Base-by-base conservation (phyloP, 1,284 basidiomycete species). In the Crucibulum parvulum region DNA sequence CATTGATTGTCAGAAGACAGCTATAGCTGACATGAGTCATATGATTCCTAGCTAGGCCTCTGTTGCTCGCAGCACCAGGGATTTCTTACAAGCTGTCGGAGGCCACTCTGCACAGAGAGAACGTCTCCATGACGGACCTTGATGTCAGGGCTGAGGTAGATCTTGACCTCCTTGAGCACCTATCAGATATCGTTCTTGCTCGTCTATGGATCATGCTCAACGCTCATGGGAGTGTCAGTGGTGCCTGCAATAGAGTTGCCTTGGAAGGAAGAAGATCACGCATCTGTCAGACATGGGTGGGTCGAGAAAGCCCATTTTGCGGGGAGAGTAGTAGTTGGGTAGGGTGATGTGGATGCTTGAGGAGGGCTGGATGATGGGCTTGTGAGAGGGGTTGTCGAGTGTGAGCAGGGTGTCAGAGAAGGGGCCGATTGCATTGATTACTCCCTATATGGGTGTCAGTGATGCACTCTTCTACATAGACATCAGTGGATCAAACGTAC, bases 241-340 rank as follows among this genome's bases (percentile, higher is more conserved):
- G 97, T 99, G 34, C 96, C 97, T 3, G 97, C 97, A 64, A 24
- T 24, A 99, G 96, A 96, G 78, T 94, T 95, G 24, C 97, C 97
- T 79, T 98, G 97, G 97, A 16, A 99, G 86, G 87, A 99, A 98
- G 86, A 99, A 99, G 73, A 99, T 97, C 61, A 99, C 96, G 50
- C 97, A 91, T 1, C 97, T 97, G 69, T 99, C 97, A 0, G 93
- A 96, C 7, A 97, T 99, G 9, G 94, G 85, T 0, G 97, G 97
- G 78, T 99, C 97, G 56, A 99, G 87, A 7, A 99, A 85, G 53
- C 96, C 97, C 93, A 99, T 98, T 59, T 87, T 93, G 54, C 94
- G 90, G 2, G 97, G 96, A 7, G 95, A 94, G 73, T 98, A 99
- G 82, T 99, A 99, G 75, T 94, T 95, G 3, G 97, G 97, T 10